Evolutionary conservation across 140 eudicot species (phyloP).

Genomic region (Bidens hawaiensis): DNA sequence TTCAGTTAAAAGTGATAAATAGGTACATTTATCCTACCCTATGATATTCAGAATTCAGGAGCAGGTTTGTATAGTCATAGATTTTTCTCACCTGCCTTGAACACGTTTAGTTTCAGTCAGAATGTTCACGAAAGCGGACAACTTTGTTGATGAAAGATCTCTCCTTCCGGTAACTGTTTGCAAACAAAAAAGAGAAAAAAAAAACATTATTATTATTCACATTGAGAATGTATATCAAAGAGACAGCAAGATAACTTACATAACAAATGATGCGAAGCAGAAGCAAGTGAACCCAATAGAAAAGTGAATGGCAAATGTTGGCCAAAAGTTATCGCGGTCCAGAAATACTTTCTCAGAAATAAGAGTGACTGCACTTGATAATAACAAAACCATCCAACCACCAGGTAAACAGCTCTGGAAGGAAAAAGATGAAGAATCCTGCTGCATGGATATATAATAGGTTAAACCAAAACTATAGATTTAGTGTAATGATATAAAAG

Average conservation of each 20-base stretch:
- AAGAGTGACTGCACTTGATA: slow-evolving; percentile 63
- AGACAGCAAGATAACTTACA: slow-evolving; percentile 50
- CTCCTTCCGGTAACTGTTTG: slow-evolving; percentile 57
- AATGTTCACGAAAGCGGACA: slow-evolving; percentile 64
- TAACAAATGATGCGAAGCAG: slow-evolving; percentile 50
- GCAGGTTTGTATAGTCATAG: not conserved
- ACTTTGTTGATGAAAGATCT: slow-evolving; percentile 66
- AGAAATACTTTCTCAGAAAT: slow-evolving; percentile 63
- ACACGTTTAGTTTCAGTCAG: slow-evolving; percentile 37
- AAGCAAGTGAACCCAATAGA: slow-evolving; percentile 66
- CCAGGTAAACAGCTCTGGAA: slow-evolving; percentile 77
- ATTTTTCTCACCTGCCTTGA: not conserved
- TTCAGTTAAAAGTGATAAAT: not conserved
- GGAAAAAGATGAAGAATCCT: slow-evolving; percentile 82
- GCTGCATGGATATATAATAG: slow-evolving; percentile 16
- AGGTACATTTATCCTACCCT: too few relatives aligned
- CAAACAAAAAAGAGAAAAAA: slow-evolving; percentile 6
- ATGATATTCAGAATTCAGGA: too few relatives aligned
- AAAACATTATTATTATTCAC: slow-evolving; percentile 5
- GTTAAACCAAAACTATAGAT: slow-evolving; percentile 16
- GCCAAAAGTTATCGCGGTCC: slow-evolving; percentile 73
- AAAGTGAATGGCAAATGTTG: slow-evolving; percentile 64
- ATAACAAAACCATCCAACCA: slow-evolving; percentile 62
- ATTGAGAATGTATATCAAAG: not conserved
- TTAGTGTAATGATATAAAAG: not conserved